These are phyloP conservation scores for Eimeria praecox DNA, from an alignment of 169 alveolate species.

Conservation along the genomic window DNA sequence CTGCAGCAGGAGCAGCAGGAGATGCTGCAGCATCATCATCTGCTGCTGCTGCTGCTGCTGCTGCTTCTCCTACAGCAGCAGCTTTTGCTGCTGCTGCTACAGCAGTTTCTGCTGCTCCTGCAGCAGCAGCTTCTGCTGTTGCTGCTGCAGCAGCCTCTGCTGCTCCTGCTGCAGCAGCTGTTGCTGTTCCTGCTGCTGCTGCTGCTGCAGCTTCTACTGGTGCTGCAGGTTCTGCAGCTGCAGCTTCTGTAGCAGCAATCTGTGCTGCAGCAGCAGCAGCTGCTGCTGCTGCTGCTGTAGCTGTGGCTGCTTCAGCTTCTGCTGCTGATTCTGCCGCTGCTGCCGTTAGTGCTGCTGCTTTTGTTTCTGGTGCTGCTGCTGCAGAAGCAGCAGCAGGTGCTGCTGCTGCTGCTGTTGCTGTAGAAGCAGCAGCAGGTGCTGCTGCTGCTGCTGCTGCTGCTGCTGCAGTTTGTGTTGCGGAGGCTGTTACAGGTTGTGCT, in stretches of 20 bases:
- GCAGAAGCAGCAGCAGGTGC: background rate
- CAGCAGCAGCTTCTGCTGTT: background rate
- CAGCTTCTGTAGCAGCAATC: background rate
- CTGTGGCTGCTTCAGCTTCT: background rate
- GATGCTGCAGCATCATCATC: background rate
- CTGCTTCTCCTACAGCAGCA: background rate
- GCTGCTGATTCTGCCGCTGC: background rate
- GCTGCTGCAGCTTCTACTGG: background rate
- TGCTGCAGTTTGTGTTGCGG: background rate
- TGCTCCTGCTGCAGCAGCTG: background rate
- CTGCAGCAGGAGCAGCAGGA: background rate
- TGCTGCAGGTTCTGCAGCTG: background rate
- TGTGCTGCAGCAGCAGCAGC: background rate
- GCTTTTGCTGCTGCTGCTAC: background rate
- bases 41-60: background rate
- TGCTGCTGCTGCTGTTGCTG: background rate
- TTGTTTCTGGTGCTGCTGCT: background rate
- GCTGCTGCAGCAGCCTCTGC: background rate
- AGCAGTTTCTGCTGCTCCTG: background rate
- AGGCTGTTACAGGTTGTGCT: background rate
- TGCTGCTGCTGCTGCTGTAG: background rate
- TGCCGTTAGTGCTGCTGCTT: background rate
- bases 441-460: conserved; percentile 18
- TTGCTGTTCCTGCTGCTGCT: background rate
- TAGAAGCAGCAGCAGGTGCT: background rate